phyloP scores from a whole-genome alignment of 345 rosid species.

The Trapa bicornis region DNA sequence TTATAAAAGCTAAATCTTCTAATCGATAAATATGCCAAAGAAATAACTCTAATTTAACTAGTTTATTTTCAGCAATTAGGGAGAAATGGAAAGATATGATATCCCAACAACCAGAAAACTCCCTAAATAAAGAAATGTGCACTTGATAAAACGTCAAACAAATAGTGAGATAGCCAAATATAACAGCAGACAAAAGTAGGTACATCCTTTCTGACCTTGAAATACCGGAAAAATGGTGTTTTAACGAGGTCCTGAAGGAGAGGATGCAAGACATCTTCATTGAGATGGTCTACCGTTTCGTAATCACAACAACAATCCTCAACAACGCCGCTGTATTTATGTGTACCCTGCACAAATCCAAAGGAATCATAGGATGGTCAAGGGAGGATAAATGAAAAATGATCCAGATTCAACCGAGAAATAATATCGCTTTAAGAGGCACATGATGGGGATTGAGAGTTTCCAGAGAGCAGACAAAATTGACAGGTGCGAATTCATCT shows the following conservation, averaged over 20 bases:
- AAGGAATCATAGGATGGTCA: neutral
- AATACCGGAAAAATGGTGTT: conserved; percentile 75
- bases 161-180: neutral
- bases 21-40: no score
- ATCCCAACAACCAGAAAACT: neutral
- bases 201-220: conserved; percentile 43
- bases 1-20: no score
- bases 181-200: neutral
- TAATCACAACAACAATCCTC: conserved; percentile 92
- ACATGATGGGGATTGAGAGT: neutral
- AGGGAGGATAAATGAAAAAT: conserved; percentile 1
- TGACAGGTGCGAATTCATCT: neutral
- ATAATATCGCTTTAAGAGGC: neutral
- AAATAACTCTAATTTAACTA: no score
- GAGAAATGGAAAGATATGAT: neutral
- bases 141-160: neutral
- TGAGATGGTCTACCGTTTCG: conserved; percentile 67
- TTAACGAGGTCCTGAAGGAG: conserved; percentile 65
- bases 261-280: conserved; percentile 60
- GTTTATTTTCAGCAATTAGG: neutral
- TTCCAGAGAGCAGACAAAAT: neutral
- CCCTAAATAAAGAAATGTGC: neutral
- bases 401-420: neutral
- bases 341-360: conserved; percentile 22
- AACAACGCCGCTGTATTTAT: conserved; percentile 52